Percentiles rank a stretch among this genome's conserved stretches.
Evolutionary conservation across 805 yeast species (phyloP).

Genomic region (Candida xyloterini): DNA sequence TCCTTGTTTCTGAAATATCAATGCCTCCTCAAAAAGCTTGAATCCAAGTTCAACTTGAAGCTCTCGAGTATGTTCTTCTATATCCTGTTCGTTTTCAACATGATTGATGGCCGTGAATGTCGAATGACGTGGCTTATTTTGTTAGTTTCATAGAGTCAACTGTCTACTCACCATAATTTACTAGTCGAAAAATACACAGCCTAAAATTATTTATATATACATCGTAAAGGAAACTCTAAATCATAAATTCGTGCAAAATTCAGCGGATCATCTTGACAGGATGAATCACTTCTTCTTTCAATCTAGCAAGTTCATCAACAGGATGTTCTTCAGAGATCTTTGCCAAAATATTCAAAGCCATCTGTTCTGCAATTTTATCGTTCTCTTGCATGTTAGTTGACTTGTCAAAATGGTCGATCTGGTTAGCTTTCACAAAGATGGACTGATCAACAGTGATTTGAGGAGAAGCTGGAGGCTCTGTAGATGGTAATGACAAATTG

Average conservation of each 20-base stretch:
- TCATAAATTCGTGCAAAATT: slow-evolving; percentile 2
- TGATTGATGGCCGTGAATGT: slow-evolving; percentile 78
- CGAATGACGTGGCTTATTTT: slow-evolving; percentile 38
- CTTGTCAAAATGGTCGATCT: slow-evolving; percentile 33
- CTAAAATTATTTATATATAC: slow-evolving; percentile 2
- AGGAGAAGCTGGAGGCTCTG: slow-evolving; percentile 5
- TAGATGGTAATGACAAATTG: slow-evolving; percentile 6
- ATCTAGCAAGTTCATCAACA: slow-evolving; percentile 28
- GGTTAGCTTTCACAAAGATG: slow-evolving; percentile 30
- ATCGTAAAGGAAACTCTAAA: slow-evolving; percentile 3
- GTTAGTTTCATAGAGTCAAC: too few relatives aligned
- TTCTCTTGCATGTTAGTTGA: slow-evolving; percentile 23
- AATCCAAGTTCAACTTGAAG: slow-evolving; percentile 86
- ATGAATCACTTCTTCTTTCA: slow-evolving; percentile 27
- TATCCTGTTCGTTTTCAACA: slow-evolving; percentile 72
- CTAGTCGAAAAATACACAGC: slow-evolving; percentile 7
- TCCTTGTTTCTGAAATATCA: slow-evolving; percentile 53
- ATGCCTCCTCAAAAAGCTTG: slow-evolving; percentile 67
- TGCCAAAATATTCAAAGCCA: slow-evolving; percentile 33
- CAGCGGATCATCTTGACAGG: slow-evolving; percentile 16
- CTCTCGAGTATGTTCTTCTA: slow-evolving; percentile 89
- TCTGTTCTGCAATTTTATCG: slow-evolving; percentile 34
- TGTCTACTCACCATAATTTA: slow-evolving; percentile 6
- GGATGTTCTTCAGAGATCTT: slow-evolving; percentile 30
- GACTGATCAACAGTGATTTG: slow-evolving; percentile 14